These are phyloP conservation scores for Amanita polypyramis DNA, from an alignment of 768 basidiomycete species.

Conservation along the genomic window DNA sequence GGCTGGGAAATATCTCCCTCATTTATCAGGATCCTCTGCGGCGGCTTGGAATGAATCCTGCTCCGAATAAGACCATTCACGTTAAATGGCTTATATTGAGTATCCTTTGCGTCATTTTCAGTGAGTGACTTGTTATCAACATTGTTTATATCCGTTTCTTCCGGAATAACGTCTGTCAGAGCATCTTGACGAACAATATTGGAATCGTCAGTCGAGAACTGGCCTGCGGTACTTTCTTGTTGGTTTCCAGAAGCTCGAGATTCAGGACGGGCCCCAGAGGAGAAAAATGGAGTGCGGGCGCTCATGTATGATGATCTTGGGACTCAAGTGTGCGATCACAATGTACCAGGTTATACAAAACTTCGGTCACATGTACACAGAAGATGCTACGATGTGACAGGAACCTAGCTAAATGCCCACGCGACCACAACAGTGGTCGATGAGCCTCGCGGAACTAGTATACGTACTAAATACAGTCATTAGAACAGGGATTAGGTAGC, in stretches of 20 bases:
- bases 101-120: background rate
- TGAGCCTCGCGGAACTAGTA: background rate
- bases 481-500: background rate
- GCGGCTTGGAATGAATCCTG: conserved; percentile 1
- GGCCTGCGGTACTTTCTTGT: background rate
- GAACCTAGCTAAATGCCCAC: background rate
- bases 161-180: background rate
- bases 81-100: conserved; percentile 1
- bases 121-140: background rate
- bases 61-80: conserved; percentile 3
- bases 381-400: background rate
- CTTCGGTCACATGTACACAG: background rate
- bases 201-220: conserved; percentile 8
- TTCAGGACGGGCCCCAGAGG: conserved; percentile 8
- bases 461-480: background rate
- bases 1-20: conserved; percentile 12
- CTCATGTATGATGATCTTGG: conserved; percentile 9
- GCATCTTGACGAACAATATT: conserved; percentile 10
- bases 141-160: background rate
- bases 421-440: background rate
- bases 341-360: background rate
- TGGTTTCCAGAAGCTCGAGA: conserved; percentile 7
- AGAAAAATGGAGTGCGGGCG: conserved; percentile 14
- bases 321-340: background rate
- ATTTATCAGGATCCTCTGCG: conserved; percentile 8